Evolutionary conservation across 768 basidiomycete species (phyloP).

Genomic region (Boletus eberwhitei): DNA sequence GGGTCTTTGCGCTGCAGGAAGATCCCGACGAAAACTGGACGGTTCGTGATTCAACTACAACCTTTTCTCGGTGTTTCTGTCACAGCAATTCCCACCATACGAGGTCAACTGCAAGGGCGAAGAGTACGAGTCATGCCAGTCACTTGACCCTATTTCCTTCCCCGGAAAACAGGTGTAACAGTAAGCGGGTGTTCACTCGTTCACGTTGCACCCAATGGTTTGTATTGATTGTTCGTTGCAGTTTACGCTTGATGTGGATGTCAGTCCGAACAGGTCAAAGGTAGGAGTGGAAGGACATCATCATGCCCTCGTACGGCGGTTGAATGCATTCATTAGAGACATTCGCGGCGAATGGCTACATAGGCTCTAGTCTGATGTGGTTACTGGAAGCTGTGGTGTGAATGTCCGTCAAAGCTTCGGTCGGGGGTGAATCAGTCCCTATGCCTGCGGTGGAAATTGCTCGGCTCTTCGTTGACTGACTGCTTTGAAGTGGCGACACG

Average conservation of each 20-base stretch:
- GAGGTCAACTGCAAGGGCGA: background rate
- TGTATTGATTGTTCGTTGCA: background rate
- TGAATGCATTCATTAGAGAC: background rate
- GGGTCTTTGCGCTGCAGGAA: background rate
- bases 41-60: background rate
- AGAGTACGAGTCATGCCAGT: background rate
- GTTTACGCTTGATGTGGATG: background rate
- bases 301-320: background rate
- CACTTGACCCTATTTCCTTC: background rate
- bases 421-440: too few relatives aligned
- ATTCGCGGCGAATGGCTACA: background rate
- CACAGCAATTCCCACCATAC: background rate
- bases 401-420: too few relatives aligned
- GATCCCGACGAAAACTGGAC: background rate
- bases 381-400: background rate
- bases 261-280: background rate
- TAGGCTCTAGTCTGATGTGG: background rate
- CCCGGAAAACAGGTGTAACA: background rate
- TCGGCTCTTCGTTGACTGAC: too few relatives aligned
- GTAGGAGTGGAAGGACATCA: background rate
- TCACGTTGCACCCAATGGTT: background rate
- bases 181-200: background rate
- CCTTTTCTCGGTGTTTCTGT: background rate
- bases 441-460: too few relatives aligned
- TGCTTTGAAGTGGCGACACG: too few relatives aligned